Conservation (phyloP, 2,329 filamentous ascomycete genomes). For the Elsinoe arachidis region DNA sequence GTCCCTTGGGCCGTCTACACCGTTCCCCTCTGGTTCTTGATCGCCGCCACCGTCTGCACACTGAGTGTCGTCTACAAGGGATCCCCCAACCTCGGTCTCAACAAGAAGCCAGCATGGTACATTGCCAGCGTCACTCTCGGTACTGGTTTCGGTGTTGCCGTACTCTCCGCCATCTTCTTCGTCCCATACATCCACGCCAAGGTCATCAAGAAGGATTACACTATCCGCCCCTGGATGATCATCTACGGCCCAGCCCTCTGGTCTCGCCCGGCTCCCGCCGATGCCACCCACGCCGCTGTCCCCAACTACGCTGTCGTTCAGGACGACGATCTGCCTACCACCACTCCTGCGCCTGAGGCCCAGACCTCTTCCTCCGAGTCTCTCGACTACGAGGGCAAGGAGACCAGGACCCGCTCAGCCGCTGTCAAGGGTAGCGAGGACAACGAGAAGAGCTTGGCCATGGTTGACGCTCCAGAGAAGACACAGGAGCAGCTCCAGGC, state of each 20-base stretch:
- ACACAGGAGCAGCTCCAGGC: constrained; percentile 56
- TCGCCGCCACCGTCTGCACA: constrained; percentile 42
- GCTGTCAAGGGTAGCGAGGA: constrained; percentile 15
- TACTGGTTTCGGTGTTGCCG: constrained; percentile 26
- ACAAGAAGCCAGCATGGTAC: constrained; percentile 32
- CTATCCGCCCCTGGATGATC: constrained; percentile 27
- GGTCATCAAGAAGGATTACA: constrained; percentile 26
- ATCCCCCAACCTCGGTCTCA: constrained; percentile 35
- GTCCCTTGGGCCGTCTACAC: constrained; percentile 43
- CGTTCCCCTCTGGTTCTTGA: constrained; percentile 42
- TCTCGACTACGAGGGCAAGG: constrained; percentile 28
- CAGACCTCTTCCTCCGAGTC: constrained; percentile 29
- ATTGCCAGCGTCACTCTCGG: constrained; percentile 45
- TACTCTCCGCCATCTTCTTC: constrained; percentile 36
- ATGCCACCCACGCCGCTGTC: constrained; percentile 49
- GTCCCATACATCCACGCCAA: constrained; percentile 27
- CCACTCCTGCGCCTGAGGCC: constrained; percentile 18
- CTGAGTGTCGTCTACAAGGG: constrained; percentile 51
- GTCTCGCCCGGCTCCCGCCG: constrained; percentile 46
- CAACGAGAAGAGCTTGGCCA: constrained; percentile 34
- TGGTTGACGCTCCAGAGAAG: constrained; percentile 41
- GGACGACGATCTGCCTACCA: constrained; percentile 46
- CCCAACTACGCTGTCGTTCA: constrained; percentile 74
- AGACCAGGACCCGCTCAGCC: constrained; percentile 23
- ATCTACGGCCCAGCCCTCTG: constrained; percentile 29